Conservation (phyloP, 352 stramenopile species). For the Plasmopara viticola region DNA sequence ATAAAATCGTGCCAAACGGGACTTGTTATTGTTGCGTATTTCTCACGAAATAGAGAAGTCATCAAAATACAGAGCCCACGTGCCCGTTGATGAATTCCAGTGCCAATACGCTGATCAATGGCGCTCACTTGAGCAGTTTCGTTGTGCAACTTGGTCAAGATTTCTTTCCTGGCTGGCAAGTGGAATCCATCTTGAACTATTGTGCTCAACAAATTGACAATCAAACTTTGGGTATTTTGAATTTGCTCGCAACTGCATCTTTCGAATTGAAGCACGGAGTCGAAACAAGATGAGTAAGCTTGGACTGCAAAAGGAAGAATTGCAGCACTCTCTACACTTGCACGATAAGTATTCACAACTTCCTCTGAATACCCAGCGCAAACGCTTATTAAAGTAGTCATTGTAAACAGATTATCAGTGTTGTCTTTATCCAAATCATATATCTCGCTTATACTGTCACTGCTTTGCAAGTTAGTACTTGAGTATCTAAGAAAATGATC, state of each 20-base stretch:
- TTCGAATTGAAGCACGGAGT: conserved; percentile 12
- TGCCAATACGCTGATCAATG: conserved; percentile 8
- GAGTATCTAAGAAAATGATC: conserved; percentile 6
- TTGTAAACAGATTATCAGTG: background rate
- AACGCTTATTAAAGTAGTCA: conserved; percentile 6
- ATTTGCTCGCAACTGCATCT: conserved; percentile 7
- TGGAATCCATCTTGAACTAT: conserved; percentile 2
- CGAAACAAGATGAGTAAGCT: conserved; percentile 4
- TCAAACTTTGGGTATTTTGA: conserved; percentile 6
- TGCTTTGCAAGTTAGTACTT: conserved; percentile 3
- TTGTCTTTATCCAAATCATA: conserved; percentile 7
- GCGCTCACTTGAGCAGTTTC: conserved; percentile 9
- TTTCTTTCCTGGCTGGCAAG: conserved; percentile 15
- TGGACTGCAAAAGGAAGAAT: conserved; percentile 2
- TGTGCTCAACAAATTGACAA: conserved; percentile 15
- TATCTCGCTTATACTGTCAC: background rate
- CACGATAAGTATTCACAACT: conserved; percentile 15
- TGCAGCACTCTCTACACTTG: conserved; percentile 3
- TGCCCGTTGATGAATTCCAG: conserved; percentile 13
- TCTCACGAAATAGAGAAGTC: conserved; percentile 14
- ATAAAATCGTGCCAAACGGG: conserved; percentile 16
- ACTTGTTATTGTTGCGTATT: background rate
- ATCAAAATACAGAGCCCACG: conserved; percentile 26
- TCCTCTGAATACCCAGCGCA: conserved; percentile 23
- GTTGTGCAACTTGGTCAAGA: conserved; percentile 12